Conservation (phyloP, 441 rosid genomes). For the Euphorbia celastroides region DNA sequence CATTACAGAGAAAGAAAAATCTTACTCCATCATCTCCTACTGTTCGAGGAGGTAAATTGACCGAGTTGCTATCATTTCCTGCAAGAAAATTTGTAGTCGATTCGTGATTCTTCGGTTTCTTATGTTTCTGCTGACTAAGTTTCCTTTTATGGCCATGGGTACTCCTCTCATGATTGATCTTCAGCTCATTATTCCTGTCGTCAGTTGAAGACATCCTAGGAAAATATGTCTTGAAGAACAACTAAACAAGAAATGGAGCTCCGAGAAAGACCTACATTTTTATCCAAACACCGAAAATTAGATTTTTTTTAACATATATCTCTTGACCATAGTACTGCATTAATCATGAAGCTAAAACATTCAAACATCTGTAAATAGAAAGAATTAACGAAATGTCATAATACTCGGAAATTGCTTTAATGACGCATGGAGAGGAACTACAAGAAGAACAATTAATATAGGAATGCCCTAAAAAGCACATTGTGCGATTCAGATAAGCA, state of each 20-base stretch:
- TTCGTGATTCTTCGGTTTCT: background rate
- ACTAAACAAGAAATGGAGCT: background rate
- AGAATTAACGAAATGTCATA: background rate
- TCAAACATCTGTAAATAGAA: background rate
- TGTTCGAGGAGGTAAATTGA: background rate
- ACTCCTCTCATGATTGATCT: background rate
- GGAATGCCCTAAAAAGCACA: background rate
- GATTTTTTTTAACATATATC: background rate
- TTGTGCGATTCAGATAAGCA: background rate
- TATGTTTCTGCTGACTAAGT: background rate
- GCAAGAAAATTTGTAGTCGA: background rate
- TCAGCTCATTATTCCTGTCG: no score
- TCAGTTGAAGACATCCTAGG: conserved; percentile 8
- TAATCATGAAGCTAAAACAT: background rate
- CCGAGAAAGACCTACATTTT: background rate
- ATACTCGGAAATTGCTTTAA: background rate
- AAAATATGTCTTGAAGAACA: background rate
- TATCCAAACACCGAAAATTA: background rate
- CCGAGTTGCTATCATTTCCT: background rate
- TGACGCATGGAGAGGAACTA: background rate
- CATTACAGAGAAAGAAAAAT: conserved; percentile 1
- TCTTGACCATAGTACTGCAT: background rate
- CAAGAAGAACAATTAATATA: background rate
- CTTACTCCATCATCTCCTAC: conserved; percentile 33
- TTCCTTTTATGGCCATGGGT: conserved; percentile 11